These are phyloP conservation scores for Leccinum subspadiceum DNA, from an alignment of 1,284 basidiomycete species.

Conservation along the genomic window DNA sequence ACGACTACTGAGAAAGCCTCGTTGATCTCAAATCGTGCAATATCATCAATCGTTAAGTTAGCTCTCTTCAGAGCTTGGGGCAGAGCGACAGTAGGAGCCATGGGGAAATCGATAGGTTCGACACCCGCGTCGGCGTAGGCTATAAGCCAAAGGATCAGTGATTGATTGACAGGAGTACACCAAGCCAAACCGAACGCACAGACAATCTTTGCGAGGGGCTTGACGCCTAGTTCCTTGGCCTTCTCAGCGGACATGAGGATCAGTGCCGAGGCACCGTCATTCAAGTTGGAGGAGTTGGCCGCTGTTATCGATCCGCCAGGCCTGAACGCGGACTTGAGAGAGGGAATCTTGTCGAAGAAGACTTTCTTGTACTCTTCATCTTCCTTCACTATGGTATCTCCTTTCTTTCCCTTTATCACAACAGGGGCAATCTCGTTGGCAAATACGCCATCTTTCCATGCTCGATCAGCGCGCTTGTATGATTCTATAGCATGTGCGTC, in stretches of 20 bases:
- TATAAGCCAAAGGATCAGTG: constrained; percentile 35
- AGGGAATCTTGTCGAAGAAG: constrained; percentile 88
- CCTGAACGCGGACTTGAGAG: constrained; percentile 87
- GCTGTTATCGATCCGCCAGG: constrained; percentile 89
- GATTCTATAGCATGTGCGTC: constrained; percentile 93
- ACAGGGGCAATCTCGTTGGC: constrained; percentile 89
- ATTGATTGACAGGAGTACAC: constrained; percentile 3
- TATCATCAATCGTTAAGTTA: constrained; percentile 80
- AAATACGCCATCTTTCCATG: constrained; percentile 88
- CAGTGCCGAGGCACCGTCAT: constrained; percentile 96
- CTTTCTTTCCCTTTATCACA: constrained; percentile 94
- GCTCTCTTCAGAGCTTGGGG: constrained; percentile 89
- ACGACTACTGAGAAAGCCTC: constrained; percentile 98
- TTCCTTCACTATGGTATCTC: constrained; percentile 85
- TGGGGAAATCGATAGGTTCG: constrained; percentile 96
- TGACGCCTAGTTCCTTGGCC: constrained; percentile 83
- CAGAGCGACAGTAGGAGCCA: constrained; percentile 89
- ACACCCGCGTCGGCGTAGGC: constrained; percentile 97
- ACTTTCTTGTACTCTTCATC: constrained; percentile 99
- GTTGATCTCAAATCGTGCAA: constrained; percentile 95
- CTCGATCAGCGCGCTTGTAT: constrained; percentile 88
- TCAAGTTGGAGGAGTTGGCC: constrained; percentile 94
- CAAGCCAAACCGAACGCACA: constrained; percentile 51
- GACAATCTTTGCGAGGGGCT: constrained; percentile 88
- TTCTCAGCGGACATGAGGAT: constrained; percentile 92